A percentile compares a stretch with the other conserved stretches of the same genome.
These are phyloP conservation scores for Leishmania arabica DNA, from an alignment of 208 protist genomes.

Conservation along the genomic window DNA sequence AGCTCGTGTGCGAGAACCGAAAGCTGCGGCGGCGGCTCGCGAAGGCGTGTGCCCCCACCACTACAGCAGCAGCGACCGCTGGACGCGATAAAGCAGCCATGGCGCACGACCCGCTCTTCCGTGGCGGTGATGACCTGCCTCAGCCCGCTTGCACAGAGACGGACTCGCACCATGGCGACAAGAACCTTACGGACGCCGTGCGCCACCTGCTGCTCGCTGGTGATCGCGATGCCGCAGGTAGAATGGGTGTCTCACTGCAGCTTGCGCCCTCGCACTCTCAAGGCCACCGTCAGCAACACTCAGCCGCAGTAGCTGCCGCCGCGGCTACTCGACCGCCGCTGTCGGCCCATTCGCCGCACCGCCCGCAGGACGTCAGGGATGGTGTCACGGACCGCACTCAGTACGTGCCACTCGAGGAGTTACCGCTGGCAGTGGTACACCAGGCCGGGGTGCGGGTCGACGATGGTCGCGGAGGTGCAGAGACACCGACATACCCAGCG, in stretches of 20 bases:
- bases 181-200: not conserved
- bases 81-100: not conserved
- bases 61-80: not conserved
- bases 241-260: not conserved
- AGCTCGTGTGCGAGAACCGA: constrained; percentile 55
- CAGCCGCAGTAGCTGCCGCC: not conserved
- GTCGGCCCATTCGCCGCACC: constrained; percentile 6
- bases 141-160: not conserved
- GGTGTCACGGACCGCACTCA: not conserved
- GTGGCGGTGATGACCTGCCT: not conserved
- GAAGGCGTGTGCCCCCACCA: constrained; percentile 7
- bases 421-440: not conserved
- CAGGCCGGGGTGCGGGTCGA: not conserved
- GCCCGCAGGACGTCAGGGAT: not conserved
- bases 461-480: not conserved
- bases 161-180: not conserved
- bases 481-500: not conserved
- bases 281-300: not conserved
- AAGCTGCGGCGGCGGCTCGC: constrained; percentile 28
- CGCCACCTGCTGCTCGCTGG: constrained; percentile 1
- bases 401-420: constrained; percentile 13
- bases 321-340: not conserved
- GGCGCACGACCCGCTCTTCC: not conserved
- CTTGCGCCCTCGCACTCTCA: not conserved
- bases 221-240: not conserved